Percentiles rank a stretch among this genome's conserved stretches.
Evolutionary conservation across 257 asterid species (phyloP).

Genomic region (Nicotiana otophora): DNA sequence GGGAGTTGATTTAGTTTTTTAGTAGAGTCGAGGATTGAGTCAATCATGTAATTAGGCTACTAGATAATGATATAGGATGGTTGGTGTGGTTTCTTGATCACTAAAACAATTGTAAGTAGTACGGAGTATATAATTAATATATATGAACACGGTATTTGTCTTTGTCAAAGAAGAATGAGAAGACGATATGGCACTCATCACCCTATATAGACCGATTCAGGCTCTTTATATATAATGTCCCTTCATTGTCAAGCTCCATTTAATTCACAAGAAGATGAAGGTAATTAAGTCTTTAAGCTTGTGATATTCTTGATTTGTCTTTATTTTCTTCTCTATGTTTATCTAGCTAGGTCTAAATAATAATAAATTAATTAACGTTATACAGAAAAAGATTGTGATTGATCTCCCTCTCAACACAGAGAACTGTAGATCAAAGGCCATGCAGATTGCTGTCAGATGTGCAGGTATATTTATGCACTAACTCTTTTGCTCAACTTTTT

Average conservation of each 20-base stretch:
- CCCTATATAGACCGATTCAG: neutral
- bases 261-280: neutral
- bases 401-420: neutral
- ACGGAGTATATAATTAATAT: neutral
- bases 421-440: conserved; percentile 19
- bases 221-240: neutral
- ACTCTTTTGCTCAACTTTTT: neutral
- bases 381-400: conserved; percentile 20
- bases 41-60: neutral
- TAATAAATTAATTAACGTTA: neutral
- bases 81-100: neutral
- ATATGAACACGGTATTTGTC: neutral
- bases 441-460: conserved; percentile 14
- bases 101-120: neutral
- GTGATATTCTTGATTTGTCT: neutral
- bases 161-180: neutral
- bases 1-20: neutral
- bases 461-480: neutral
- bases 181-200: neutral
- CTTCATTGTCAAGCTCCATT: neutral
- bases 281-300: neutral
- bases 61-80: neutral
- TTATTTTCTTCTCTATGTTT: neutral
- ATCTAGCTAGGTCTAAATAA: neutral
- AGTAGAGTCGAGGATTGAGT: neutral